phyloP scores from a whole-genome alignment of 2,329 filamentous ascomycete species.

The Aotearoamyces nothofagi region DNA sequence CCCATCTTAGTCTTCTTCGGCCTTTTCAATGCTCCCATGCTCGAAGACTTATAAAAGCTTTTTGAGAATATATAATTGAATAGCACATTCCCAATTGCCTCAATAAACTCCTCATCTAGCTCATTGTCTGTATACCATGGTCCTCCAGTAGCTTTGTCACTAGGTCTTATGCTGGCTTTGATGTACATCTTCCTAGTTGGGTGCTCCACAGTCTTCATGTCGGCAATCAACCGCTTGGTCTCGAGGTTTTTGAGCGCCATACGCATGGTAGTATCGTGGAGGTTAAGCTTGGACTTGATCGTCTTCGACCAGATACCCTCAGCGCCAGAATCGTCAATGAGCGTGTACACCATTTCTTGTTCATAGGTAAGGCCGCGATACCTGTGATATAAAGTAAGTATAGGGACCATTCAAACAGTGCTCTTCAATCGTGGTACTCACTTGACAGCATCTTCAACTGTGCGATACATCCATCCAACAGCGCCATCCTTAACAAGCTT shows the following conservation, averaged over 20 bases:
- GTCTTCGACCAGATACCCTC: constrained; percentile 86
- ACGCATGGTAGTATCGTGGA: constrained; percentile 72
- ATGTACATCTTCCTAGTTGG: constrained; percentile 95
- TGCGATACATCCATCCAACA: constrained; percentile 43
- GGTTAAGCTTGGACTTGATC: constrained; percentile 63
- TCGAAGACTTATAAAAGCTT: constrained; percentile 41
- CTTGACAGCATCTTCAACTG: constrained; percentile 46
- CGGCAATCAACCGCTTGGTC: constrained; percentile 66
- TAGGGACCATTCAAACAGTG: neutral
- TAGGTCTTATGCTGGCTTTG: constrained; percentile 68
- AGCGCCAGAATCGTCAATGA: constrained; percentile 72
- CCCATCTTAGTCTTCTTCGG: constrained; percentile 39
- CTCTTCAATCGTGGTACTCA: constrained; percentile 19
- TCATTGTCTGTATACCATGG: constrained; percentile 90
- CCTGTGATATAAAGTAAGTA: constrained; percentile 20
- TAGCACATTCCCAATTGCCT: constrained; percentile 56
- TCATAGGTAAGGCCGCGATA: constrained; percentile 57
- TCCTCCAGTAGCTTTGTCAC: constrained; percentile 81
- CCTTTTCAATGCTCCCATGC: constrained; percentile 20
- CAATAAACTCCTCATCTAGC: constrained; percentile 78
- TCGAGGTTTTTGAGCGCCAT: constrained; percentile 75
- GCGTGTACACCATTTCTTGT: constrained; percentile 68
- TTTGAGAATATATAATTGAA: constrained; percentile 57
- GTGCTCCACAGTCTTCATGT: constrained; percentile 83
- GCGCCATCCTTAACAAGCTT: constrained; percentile 28